phyloP scores from a whole-genome alignment of 441 rosid genomes.

The Pelargonium cotyledonis region DNA sequence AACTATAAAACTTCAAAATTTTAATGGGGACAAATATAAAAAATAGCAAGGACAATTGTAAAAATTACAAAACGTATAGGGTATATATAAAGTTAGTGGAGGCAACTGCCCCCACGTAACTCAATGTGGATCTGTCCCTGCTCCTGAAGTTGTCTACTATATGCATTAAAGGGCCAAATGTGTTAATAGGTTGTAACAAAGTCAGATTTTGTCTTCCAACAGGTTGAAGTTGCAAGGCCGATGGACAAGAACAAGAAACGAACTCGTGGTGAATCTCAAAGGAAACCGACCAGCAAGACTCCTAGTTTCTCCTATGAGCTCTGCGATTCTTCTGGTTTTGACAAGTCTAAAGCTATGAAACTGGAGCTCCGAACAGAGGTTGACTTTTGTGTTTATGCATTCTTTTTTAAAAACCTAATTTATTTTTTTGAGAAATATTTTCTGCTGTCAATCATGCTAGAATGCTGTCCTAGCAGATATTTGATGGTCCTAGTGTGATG shows the following conservation, averaged over 20 bases:
- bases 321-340: slow-evolving; percentile 4
- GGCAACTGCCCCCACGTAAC: no score
- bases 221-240: slow-evolving; percentile 14
- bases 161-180: background rate
- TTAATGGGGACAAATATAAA: no score
- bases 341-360: slow-evolving; percentile 11
- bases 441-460: background rate
- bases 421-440: background rate
- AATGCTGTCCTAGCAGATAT: background rate
- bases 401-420: background rate
- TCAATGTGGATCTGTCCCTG: no score
- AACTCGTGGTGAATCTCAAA: slow-evolving; percentile 13
- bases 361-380: slow-evolving; percentile 6
- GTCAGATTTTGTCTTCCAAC: slow-evolving; percentile 1
- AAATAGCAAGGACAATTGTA: no score
- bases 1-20: no score
- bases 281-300: background rate
- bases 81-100: no score
- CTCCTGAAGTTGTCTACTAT: background rate
- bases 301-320: background rate
- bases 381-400: background rate
- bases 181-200: background rate
- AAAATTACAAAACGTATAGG: no score
- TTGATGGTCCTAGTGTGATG: background rate
- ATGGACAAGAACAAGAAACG: slow-evolving; percentile 12